phyloP scores from a whole-genome alignment of 768 basidiomycete genomes.

The Butyriboletus loyo region DNA sequence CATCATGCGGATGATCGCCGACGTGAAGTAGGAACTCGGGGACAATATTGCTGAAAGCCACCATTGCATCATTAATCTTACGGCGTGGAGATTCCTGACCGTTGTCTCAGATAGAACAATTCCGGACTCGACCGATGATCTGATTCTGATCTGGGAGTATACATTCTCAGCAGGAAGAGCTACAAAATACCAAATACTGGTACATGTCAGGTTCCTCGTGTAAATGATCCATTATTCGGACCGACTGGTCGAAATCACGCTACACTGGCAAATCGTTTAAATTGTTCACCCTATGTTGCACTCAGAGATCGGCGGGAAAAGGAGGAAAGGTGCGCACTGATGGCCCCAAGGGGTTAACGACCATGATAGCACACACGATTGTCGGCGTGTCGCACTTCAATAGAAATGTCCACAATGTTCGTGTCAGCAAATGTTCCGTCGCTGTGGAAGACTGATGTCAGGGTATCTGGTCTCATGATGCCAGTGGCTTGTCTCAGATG shows the following conservation, averaged over 20 bases:
- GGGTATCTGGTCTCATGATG: too few relatives aligned
- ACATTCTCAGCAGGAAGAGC: background rate
- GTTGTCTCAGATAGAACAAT: background rate
- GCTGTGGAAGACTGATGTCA: background rate
- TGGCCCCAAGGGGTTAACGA: background rate
- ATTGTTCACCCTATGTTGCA: background rate
- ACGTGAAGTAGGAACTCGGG: background rate
- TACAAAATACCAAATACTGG: background rate
- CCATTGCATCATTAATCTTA: background rate
- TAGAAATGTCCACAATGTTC: background rate
- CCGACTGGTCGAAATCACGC: background rate
- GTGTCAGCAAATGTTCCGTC: background rate
- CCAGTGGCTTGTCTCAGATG: background rate
- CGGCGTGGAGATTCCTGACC: background rate
- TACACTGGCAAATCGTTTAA: too few relatives aligned
- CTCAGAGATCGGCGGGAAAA: background rate
- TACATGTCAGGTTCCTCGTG: background rate
- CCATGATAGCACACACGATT: background rate
- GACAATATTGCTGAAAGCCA: background rate
- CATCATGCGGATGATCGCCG: background rate
- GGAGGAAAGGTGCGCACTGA: background rate
- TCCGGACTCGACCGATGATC: too few relatives aligned
- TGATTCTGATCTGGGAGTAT: too few relatives aligned
- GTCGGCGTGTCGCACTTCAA: slow-evolving; percentile 2
- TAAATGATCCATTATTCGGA: background rate